phyloP scores from a whole-genome alignment of 768 basidiomycete species.

The Trametes villosa region DNA sequence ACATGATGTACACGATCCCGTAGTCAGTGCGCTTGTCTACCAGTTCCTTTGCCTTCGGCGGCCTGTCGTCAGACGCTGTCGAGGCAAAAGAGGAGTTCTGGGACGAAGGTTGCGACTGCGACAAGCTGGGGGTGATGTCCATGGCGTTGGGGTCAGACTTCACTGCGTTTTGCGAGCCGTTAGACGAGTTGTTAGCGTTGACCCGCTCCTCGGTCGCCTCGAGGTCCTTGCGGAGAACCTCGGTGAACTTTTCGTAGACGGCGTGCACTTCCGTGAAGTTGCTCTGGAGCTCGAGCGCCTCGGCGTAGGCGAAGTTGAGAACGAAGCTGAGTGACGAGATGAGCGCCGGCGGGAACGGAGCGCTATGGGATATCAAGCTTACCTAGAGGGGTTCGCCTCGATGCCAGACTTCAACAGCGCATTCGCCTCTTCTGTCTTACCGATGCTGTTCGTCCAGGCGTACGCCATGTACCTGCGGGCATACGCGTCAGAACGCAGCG shows the following conservation, averaged over 20 bases:
- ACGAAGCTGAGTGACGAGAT: conserved; percentile 61
- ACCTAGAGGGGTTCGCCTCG: conserved; percentile 87
- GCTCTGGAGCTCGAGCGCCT: conserved; percentile 66
- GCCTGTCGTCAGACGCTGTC: conserved; percentile 57
- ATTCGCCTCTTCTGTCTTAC: conserved; percentile 78
- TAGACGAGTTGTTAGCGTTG: conserved; percentile 43
- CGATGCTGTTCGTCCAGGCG: conserved; percentile 74
- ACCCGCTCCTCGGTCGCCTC: conserved; percentile 58
- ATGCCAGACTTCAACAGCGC: conserved; percentile 83
- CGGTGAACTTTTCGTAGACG: conserved; percentile 74
- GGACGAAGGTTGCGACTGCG: conserved; percentile 13
- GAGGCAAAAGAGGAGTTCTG: conserved; percentile 49
- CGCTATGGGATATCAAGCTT: too few relatives aligned
- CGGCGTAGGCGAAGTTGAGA: conserved; percentile 88
- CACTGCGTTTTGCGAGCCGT: conserved; percentile 19
- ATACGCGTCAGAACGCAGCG: not conserved
- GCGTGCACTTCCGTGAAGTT: conserved; percentile 70
- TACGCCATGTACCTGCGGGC: conserved; percentile 87
- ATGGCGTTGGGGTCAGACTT: conserved; percentile 11
- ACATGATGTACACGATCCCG: conserved; percentile 83
- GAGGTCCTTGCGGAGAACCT: conserved; percentile 63
- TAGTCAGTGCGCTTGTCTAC: conserved; percentile 68
- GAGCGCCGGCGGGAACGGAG: too few relatives aligned
- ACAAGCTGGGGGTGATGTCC: not conserved
- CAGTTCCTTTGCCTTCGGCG: conserved; percentile 57